Evolutionary conservation across 441 rosid genomes (phyloP).

Genomic region (Adansonia grandidieri): DNA sequence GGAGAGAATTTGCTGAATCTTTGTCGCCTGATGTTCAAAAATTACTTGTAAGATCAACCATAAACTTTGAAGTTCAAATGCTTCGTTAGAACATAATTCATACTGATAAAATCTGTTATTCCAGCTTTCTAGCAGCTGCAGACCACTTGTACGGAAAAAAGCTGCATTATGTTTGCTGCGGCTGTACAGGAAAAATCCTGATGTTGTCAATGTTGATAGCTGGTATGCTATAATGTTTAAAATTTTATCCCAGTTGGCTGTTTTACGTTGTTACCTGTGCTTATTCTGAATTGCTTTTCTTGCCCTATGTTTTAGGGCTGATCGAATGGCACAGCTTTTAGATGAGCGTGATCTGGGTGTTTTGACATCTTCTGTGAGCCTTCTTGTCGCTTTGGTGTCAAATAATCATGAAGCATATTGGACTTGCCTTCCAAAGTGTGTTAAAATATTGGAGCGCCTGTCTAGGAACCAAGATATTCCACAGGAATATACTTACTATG

Average conservation of each 20-base stretch:
- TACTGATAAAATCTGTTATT: conserved; percentile 35
- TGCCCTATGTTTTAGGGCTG: conserved; percentile 63
- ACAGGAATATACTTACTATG: conserved; percentile 98
- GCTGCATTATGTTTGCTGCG: conserved; percentile 96
- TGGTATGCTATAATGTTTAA: conserved; percentile 57
- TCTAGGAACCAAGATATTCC: conserved; percentile 97
- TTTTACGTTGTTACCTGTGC: conserved; percentile 19
- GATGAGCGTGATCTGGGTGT: conserved; percentile 99
- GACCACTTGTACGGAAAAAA: conserved; percentile 98
- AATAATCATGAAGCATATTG: conserved; percentile 90
- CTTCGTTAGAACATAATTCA: conserved; percentile 27
- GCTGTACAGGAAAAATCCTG: conserved; percentile 92
- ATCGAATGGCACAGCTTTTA: conserved; percentile 95
- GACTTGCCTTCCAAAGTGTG: conserved; percentile 96
- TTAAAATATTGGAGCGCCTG: conserved; percentile 89
- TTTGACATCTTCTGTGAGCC: conserved; percentile 92
- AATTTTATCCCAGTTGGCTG: neutral
- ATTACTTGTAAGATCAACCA: conserved; percentile 71
- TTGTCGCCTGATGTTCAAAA: conserved; percentile 98
- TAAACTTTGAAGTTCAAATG: conserved; percentile 24
- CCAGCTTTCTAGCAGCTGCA: conserved; percentile 96
- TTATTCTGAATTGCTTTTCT: conserved; percentile 29
- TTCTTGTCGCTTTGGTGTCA: conserved; percentile 95
- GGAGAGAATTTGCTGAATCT: conserved; percentile 97
- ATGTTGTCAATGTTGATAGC: conserved; percentile 92